Percentiles rank a stretch among this genome's conserved stretches.
Evolutionary conservation across 2,329 filamentous ascomycete species (phyloP).

Genomic region (Ceratocystis alfenasii): DNA sequence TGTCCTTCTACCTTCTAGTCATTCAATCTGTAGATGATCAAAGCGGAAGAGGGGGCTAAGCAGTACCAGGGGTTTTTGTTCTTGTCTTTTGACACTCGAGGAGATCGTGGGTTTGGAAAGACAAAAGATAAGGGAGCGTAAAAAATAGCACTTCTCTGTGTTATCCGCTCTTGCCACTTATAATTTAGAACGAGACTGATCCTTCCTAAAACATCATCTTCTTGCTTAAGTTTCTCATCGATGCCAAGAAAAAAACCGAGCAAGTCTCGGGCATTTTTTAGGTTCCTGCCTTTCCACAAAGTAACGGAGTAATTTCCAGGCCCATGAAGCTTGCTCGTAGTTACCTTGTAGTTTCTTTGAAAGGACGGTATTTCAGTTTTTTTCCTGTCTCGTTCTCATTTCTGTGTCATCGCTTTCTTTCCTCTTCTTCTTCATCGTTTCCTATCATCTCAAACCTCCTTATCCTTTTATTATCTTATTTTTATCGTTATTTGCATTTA

Average conservation of each 20-base stretch:
- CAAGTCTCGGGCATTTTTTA: not conserved
- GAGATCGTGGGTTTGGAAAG: not conserved
- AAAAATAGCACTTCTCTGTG: not conserved
- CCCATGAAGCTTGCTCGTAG: no score
- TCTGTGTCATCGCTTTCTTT: not conserved
- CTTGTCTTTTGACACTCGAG: not conserved
- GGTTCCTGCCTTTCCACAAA: not conserved
- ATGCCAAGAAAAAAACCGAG: no score
- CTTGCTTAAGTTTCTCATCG: no score
- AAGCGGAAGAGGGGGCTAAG: not conserved
- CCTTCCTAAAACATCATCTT: not conserved
- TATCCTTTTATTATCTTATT: not conserved
- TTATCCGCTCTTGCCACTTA: not conserved
- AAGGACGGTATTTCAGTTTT: not conserved
- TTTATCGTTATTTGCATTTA: not conserved
- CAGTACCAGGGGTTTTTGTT: not conserved
- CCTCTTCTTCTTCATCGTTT: not conserved
- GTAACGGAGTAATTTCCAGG: not conserved
- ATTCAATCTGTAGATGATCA: not conserved
- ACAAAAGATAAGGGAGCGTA: not conserved
- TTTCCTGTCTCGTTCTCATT: not conserved
- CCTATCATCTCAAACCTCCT: not conserved
- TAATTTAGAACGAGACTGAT: not conserved
- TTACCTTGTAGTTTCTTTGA: no score
- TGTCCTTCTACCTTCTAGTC: not conserved